Base-by-base conservation (phyloP, 352 stramenopile genomes). In the Phytophthora vignae region DNA sequence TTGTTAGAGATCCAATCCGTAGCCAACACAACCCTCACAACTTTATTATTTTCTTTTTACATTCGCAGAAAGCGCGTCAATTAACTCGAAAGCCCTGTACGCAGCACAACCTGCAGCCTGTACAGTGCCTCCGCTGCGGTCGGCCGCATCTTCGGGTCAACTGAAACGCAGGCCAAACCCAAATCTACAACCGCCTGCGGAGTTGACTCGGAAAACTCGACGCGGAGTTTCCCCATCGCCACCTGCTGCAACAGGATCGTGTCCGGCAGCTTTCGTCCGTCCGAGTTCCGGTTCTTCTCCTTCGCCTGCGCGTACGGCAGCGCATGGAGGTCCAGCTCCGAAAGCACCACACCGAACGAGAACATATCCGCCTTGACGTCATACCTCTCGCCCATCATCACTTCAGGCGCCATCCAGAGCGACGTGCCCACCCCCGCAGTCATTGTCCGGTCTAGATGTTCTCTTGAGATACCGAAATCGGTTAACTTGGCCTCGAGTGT, bases 51-150 rank as follows among this genome's bases (percentile, higher is more conserved):
- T 25, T 25, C 22, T 25, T 25, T 1, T 25, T 25, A 25, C 22
- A 25, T 25, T 25, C 22, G n/a, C n/a, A n/a, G n/a, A n/a, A n/a
- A n/a, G 22, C 22, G 22, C 2, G 22, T 25, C 22, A 25, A 25
- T 25, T 25, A 25, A 25, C 22, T 27, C 17, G 11, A 7, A 67
- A 25, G n/a, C 60, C 60, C 7, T 31, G 21, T 33, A 36, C 21
- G 10, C 3, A 60, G 33, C 21, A 38, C 25, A 38, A 67, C 15
- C 11, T 69, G 62, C 27, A 90, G 69, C 14, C 64, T 73, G 56
- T 86, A 89, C 12, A 86, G 79, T 42, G 87, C 55, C 64, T 90
- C 67, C 46, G 85, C 59, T 22, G 83, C 82, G 2, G 76, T 77
- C 19, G 82, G 82, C 5, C 80, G 76, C 22, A 77, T 58, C 9